Evolutionary conservation across 192 early-diverging fungal genomes (phyloP).

Genomic region (Piromyces finnis): DNA sequence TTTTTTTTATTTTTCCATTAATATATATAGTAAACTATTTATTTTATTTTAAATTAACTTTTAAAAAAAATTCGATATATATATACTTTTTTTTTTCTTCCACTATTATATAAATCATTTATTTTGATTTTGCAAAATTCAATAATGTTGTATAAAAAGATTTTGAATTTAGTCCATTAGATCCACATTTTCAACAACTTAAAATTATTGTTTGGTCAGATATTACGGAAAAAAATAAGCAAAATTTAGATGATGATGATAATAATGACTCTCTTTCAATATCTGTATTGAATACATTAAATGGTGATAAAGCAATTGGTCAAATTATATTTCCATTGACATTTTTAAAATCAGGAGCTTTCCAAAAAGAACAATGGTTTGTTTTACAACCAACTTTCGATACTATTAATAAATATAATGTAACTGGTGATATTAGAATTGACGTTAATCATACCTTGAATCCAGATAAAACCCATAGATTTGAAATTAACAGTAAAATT

Average conservation of each 20-base stretch:
- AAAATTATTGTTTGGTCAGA: neutral
- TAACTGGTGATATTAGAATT: neutral
- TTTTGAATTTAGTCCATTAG: neutral
- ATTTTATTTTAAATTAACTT: too few relatives aligned
- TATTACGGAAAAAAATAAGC: neutral
- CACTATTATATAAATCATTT: too few relatives aligned
- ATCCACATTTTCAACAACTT: neutral
- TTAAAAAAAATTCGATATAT: too few relatives aligned
- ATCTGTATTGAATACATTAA: neutral
- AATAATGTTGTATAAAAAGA: neutral
- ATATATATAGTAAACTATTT: too few relatives aligned
- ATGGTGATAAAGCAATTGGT: neutral
- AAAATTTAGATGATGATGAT: neutral
- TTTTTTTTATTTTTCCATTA: neutral
- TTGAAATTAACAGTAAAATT: neutral
- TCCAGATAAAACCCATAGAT: neutral
- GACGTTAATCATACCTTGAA: neutral
- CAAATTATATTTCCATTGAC: neutral
- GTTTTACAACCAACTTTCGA: neutral
- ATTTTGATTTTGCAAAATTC: too few relatives aligned
- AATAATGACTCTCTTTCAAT: neutral
- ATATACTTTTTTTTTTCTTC: too few relatives aligned
- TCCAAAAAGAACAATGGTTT: neutral
- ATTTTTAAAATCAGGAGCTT: neutral
- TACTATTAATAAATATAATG: neutral